Base-by-base conservation (phyloP, 2,329 filamentous ascomycete genomes). In the Byssochlamys sp. region DNA sequence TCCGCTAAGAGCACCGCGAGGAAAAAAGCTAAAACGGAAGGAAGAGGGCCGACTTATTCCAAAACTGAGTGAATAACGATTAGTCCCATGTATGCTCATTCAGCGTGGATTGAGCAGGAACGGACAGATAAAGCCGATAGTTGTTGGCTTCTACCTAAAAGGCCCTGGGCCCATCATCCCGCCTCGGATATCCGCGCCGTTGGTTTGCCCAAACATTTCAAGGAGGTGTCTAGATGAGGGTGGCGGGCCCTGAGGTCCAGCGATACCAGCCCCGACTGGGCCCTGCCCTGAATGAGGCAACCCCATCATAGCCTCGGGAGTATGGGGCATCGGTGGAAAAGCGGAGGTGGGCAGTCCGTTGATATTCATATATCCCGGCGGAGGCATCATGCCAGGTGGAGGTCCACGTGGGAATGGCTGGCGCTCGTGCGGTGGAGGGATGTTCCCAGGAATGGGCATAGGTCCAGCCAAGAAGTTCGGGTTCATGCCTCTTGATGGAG, bases 331-430 rank as follows among this genome's bases (percentile, higher is more conserved):
- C 25, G 72, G 73, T 55, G 72, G 72, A 54, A 74, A 74, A 2
- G 66, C 72, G 50, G 68, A 68, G 4, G 73, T 74, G 3, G 69
- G 71, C 48, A 72, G 73, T 1, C 67, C 72, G 52, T 73, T 74
- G 68, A 65, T 65, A 58, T 62, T 65, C 66, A 77, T 72, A 59
- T 76, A 78, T 26, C 75, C 75, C 2, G 74, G 75, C 26, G 75
- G 75, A 28, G 75, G 75, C 64, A 74, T 73, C 71, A 77, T 76
- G 53, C 74, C 74, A 4, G 74, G 75, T 11, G 75, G 75, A 54
- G 69, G 70, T 1, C 67, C 70, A 55, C 73, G 73, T 51, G 74
- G 70, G 55, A 74, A 72, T 25, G 64, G 65, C 59, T 72, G 69
- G 25, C 72, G 69, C 29, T 74, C 73, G 53, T 65, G 71, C 11